Evolutionary conservation across 495 filamentous ascomycete species (phyloP), one percentile per base, ranked within the genome.

Genomic region (Daldinia bambusicola): DNA sequence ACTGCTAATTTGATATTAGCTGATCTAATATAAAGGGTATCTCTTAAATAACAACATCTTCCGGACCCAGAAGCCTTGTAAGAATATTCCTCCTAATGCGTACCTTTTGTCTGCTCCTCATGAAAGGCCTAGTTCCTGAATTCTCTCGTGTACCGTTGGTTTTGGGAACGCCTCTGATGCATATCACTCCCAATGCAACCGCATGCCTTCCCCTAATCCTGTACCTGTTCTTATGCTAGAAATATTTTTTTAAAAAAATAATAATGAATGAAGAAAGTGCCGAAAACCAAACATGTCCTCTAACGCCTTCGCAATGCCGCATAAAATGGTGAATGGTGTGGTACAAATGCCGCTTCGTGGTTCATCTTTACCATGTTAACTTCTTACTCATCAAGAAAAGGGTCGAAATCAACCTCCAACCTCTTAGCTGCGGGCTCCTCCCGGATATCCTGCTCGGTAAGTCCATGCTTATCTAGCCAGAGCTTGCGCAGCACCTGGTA

Each of bases 401-500:
- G 76, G 64, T 78, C 75, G 57, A 69, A 38, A 51, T 80, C 80
- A 69, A 83, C 78, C 67, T 83, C 83, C 36, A 83, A 73, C 72
- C 82, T 79, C 82, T 85, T 84, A 32, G 79, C 77, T 38, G 82
- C 80, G 13, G 77, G 81, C 67, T 83, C 79, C n/a, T 72, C 66
- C 36, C 20, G 37, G 20, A 70, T 73, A 16, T 71, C 63, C 12
- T 76, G 70, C 2, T 74, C 68, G 18, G 51, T 34, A 12, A 71
- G 65, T 8, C 77, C 80, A 58, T 88, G 86, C 76, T 86, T 90
- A 36, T 87, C 77, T 55, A 86, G 79, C 76, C 90, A 92, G 70
- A 89, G 82, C 77, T 94, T 92, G 51, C 87, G 85, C 62, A 98
- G 74, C 0, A 97, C 93, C 72, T 93, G 89, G 80, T 99, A 98